Evolutionary conservation across 371 early-diverging fungal genomes (phyloP).

Genomic region (Catenaria anguillulae): DNA sequence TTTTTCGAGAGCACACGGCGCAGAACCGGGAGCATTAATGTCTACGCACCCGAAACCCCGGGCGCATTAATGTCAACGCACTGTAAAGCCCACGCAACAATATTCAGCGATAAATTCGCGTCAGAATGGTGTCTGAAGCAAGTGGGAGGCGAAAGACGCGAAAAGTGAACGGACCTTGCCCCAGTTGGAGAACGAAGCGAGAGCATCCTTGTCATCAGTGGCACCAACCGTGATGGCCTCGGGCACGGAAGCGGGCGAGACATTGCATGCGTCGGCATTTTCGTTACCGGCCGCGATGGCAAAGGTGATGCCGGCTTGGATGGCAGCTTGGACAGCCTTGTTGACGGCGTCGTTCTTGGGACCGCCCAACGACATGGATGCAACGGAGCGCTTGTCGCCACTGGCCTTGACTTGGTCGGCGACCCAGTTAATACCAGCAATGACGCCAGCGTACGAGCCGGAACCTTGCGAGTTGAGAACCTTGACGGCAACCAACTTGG

Average conservation of each 20-base stretch:
- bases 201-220: conserved; percentile 32
- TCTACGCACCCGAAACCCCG: no score
- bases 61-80: conserved; percentile 22
- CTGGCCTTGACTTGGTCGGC: neutral
- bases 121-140: no score
- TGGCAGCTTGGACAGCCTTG: conserved; percentile 25
- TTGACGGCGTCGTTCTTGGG: conserved; percentile 21
- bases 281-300: conserved; percentile 7
- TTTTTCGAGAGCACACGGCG: no score
- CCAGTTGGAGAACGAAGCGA: conserved; percentile 40
- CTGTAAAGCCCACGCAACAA: no score
- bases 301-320: conserved; percentile 34
- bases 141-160: no score
- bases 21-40: no score
- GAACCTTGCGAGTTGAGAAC: conserved; percentile 23
- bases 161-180: no score
- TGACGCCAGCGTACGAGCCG: conserved; percentile 15
- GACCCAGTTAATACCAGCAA: no score
- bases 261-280: neutral
- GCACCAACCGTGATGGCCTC: conserved; percentile 50
- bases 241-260: conserved; percentile 41
- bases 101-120: no score
- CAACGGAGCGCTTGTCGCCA: conserved; percentile 10
- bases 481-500: conserved; percentile 48
- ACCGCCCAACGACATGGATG: conserved; percentile 49